These are phyloP conservation scores for Clavispora asparagi DNA, from an alignment of 805 yeast species.

Conservation along the genomic window DNA sequence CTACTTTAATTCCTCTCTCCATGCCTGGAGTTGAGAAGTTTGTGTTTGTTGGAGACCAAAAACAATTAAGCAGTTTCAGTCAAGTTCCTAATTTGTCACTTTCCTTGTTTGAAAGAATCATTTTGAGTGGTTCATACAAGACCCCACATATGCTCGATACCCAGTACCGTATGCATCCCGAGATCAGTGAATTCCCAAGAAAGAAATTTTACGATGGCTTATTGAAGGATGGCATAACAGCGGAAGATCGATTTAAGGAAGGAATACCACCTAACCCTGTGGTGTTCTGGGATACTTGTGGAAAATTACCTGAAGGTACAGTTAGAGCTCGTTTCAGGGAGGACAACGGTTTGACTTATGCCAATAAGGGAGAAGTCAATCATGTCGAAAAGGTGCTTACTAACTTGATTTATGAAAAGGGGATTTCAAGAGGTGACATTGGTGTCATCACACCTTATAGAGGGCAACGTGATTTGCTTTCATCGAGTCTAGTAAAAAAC, in stretches of 20 bases:
- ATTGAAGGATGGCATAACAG: constrained; percentile 56
- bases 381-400: constrained; percentile 44
- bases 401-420: constrained; percentile 49
- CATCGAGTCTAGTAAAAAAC: constrained; percentile 45
- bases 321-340: constrained; percentile 45
- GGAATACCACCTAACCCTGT: constrained; percentile 49
- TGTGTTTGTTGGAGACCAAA: constrained; percentile 72
- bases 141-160: constrained; percentile 65
- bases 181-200: constrained; percentile 55
- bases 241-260: constrained; percentile 41
- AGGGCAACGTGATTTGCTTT: constrained; percentile 63
- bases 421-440: constrained; percentile 44
- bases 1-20: constrained; percentile 65
- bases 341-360: constrained; percentile 54
- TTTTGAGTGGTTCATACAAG: constrained; percentile 54
- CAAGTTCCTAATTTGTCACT: constrained; percentile 61
- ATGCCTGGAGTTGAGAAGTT: constrained; percentile 60
- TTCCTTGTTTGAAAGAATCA: constrained; percentile 64
- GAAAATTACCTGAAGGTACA: constrained; percentile 41
- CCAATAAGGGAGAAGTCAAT: constrained; percentile 49
- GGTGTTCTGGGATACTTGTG: constrained; percentile 55
- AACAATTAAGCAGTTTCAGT: constrained; percentile 67
- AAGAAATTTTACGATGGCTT: constrained; percentile 44
- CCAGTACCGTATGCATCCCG: constrained; percentile 66
- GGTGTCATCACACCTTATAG: constrained; percentile 75